Base-by-base conservation (phyloP, 78 protist genomes). In the Anaeramoeba ignava region DNA sequence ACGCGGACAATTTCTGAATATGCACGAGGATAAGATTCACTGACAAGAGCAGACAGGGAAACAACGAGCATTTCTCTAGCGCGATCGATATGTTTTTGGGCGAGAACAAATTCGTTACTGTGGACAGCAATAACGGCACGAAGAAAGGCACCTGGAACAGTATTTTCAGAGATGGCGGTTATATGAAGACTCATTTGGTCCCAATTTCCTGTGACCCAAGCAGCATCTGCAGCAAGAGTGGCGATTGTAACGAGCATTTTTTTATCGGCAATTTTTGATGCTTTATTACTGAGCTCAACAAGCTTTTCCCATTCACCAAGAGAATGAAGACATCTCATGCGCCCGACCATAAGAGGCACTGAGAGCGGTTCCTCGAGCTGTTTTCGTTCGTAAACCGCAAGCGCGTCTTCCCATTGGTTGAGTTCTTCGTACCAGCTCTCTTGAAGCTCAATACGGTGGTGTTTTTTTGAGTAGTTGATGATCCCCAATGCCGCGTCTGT, bases 341-440 rank as follows among this genome's bases (percentile, higher is more conserved):
- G 8, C 8, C 73, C 73, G 17, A 54, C 17, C 8, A 54, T 54
- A n/a, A n/a, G n/a, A n/a, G n/a, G n/a, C n/a, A n/a, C n/a, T n/a
- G n/a, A n/a, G n/a, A n/a, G n/a, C n/a, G n/a, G 88, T 33, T 90
- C 92, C 33, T 33, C 87, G 68, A 38, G n/a, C 81, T 89, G 92
- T 80, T 88, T n/a, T n/a, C n/a, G n/a, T n/a, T n/a, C n/a, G n/a
- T n/a, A n/a, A n/a, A n/a, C n/a, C n/a, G n/a, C n/a, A n/a, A n/a
- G n/a, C n/a, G n/a, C n/a, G n/a, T n/a, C n/a, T n/a, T n/a, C n/a
- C n/a, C n/a, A n/a, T n/a, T n/a, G n/a, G n/a, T n/a, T n/a, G n/a
- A n/a, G n/a, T n/a, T n/a, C n/a, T n/a, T n/a, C n/a, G n/a, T n/a
- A n/a, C n/a, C n/a, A n/a, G n/a, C n/a, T n/a, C n/a, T n/a, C n/a